phyloP scores from a whole-genome alignment of 345 rosid species.

The Aurinia saxatilis region DNA sequence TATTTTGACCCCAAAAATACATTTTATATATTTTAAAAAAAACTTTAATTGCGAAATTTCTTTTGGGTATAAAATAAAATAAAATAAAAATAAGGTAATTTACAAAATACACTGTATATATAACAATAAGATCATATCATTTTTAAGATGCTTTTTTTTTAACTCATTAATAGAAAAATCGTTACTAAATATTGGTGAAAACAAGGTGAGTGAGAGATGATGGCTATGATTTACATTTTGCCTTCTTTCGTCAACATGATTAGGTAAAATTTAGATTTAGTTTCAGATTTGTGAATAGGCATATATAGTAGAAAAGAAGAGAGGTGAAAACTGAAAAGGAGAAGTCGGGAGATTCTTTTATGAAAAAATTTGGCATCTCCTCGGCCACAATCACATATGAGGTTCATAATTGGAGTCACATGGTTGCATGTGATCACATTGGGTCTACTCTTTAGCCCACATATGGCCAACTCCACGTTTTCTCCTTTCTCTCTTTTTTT shows the following conservation, averaged over 20 bases:
- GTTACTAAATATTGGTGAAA: background rate
- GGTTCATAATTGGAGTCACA: constrained; percentile 32
- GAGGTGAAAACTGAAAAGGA: background rate
- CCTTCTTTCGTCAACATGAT: background rate
- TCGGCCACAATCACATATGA: constrained; percentile 27
- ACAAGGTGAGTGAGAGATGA: background rate
- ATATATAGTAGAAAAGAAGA: background rate
- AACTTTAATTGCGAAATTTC: no score
- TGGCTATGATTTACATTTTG: background rate
- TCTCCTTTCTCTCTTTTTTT: background rate
- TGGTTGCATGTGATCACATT: constrained; percentile 30
- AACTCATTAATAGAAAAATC: no score
- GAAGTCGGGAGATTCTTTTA: background rate
- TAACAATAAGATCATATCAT: no score
- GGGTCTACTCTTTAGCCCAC: constrained; percentile 32
- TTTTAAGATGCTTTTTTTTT: no score
- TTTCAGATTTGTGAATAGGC: background rate
- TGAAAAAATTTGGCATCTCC: constrained; percentile 9
- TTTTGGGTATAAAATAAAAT: no score
- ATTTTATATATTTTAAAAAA: no score
- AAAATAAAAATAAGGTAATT: no score
- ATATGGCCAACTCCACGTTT: constrained; percentile 32
- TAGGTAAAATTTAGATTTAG: background rate
- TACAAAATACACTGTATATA: no score
- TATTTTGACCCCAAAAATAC: no score